Conservation (phyloP, 345 rosid genomes). For the Bruguiera sexangula region DNA sequence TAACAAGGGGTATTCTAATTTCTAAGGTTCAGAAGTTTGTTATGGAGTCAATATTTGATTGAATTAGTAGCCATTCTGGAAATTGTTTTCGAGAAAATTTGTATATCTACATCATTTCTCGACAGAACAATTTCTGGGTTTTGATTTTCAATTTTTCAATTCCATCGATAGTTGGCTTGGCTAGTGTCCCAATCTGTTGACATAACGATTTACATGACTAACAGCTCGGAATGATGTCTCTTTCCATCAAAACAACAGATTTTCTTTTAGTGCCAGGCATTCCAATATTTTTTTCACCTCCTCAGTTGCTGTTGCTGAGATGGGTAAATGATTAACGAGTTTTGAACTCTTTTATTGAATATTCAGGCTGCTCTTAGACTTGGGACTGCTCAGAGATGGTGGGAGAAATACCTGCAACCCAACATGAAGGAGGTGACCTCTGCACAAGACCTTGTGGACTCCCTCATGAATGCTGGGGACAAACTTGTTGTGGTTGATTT, state of each 20-base stretch:
- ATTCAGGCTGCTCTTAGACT: slow-evolving; percentile 50
- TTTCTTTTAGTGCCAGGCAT: slow-evolving; percentile 22
- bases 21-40: neutral
- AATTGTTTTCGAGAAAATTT: neutral
- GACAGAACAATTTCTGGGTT: neutral
- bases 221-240: neutral
- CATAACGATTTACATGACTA: neutral
- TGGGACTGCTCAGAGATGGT: slow-evolving; percentile 67
- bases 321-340: neutral
- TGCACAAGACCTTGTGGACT: slow-evolving; percentile 81
- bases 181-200: neutral
- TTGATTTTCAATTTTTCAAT: neutral
- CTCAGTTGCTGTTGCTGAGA: neutral
- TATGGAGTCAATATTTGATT: neutral
- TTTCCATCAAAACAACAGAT: neutral
- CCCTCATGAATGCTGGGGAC: slow-evolving; percentile 66
- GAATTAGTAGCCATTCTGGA: neutral
- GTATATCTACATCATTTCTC: neutral
- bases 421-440: slow-evolving; percentile 80
- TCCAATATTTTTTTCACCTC: neutral
- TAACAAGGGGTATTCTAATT: neutral
- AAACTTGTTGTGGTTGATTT: slow-evolving; percentile 78
- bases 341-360: neutral
- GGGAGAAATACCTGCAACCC: slow-evolving; percentile 77
- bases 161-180: neutral